A percentile compares a stretch with the other conserved stretches of the same genome.
Evolutionary conservation across 768 basidiomycete species (phyloP).

Genomic region (Collybia mongolica): DNA sequence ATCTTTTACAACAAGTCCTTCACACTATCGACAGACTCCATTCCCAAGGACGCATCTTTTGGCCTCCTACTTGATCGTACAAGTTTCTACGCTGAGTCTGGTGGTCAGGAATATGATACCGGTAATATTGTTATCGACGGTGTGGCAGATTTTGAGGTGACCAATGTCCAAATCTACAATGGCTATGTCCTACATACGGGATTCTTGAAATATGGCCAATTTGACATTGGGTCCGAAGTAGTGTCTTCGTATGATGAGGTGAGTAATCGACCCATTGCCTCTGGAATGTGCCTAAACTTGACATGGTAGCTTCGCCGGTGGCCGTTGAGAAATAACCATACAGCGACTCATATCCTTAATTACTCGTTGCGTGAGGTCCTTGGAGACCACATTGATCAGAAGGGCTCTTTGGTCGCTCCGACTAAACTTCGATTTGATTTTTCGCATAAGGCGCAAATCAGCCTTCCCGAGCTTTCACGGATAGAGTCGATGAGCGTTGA

Average conservation of each 20-base stretch:
- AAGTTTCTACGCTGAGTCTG: constrained; percentile 96
- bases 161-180: constrained; percentile 90
- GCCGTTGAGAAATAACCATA: constrained; percentile 97
- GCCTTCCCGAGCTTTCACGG: constrained; percentile 70
- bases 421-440: constrained; percentile 98
- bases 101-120: constrained; percentile 96
- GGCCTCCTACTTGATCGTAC: constrained; percentile 90
- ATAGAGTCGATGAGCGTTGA: constrained; percentile 84
- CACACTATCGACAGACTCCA: constrained; percentile 57
- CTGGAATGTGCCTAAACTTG: neutral
- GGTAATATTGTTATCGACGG: constrained; percentile 94
- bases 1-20: constrained; percentile 86
- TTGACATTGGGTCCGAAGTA: constrained; percentile 78
- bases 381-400: constrained; percentile 98
- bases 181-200: constrained; percentile 97
- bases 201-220: constrained; percentile 81
- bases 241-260: constrained; percentile 94
- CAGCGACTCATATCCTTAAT: constrained; percentile 98
- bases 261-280: constrained; percentile 6
- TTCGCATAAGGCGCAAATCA: constrained; percentile 89
- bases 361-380: constrained; percentile 89
- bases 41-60: constrained; percentile 68
- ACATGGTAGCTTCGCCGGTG: constrained; percentile 75
- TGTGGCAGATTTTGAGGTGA: constrained; percentile 88
- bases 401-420: constrained; percentile 95